Base-by-base conservation (phyloP, 768 basidiomycete genomes). In the Cyathus striatus region DNA sequence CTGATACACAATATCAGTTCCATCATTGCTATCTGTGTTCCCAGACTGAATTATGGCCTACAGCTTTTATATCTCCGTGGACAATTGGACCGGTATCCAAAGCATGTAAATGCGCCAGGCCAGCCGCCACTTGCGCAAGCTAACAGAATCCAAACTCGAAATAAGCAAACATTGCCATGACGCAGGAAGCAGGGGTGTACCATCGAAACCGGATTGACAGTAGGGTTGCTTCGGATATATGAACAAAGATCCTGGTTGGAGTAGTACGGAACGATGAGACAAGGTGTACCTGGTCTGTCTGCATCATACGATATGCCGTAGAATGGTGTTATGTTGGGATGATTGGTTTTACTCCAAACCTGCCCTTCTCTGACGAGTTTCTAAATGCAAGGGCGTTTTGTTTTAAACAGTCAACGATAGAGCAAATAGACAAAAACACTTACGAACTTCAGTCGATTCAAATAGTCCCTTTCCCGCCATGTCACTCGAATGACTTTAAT, bases 41-140 rank as follows among this genome's bases (percentile, higher is more conserved):
- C n/a, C 14, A 24, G 5, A 22, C 6, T 18, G 17, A 33, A 10
- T 9, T 14, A 13, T 12, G 23, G 44, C 63, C 23, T 43, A 63
- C 63, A 4, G 64, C 64, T 53, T 68, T 69, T 22, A 69, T 50
- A 33, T 70, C 67, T 12, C 63, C 68, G 22, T 69, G 67, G 16
- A 66, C 44, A 4, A 68, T 43, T 9, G 47, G 14, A 20, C 42
- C 32, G 3, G 55, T 53, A 18, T 39, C 40, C 6, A 41, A 34
- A 16, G 35, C 30, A 41, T 55, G 57, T 3, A 56, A 33, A 22
- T 56, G 53, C 20, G 23, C 41, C 34, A 56, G 24, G 23, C 47
- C 54, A 12, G 47, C 34, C 3, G 50, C 45, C 7, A 49, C 39
- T 42, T 54, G 44, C 27, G 41, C 45, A 17, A 45, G 27, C 49